These are phyloP conservation scores for Blastomyces silverae DNA, from an alignment of 2,329 filamentous ascomycete species.

Conservation along the genomic window DNA sequence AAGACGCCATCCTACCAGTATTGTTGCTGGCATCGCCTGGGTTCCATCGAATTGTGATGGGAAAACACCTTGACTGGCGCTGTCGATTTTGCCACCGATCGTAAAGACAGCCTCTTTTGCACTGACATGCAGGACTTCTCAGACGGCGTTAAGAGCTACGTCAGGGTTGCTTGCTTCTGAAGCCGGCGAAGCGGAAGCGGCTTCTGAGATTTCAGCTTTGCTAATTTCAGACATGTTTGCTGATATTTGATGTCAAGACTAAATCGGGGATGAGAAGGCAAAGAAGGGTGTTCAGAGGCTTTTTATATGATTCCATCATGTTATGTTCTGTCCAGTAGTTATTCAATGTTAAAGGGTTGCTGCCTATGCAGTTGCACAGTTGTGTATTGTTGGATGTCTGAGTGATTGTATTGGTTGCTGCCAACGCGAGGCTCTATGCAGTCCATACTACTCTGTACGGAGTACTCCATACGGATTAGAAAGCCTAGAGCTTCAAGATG, in stretches of 20 bases:
- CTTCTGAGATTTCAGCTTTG: neutral
- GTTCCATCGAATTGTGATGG: slow-evolving; percentile 5
- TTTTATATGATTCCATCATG: too few relatives aligned
- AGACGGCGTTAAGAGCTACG: neutral
- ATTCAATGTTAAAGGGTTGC: too few relatives aligned
- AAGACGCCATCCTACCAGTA: neutral
- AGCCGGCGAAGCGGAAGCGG: neutral
- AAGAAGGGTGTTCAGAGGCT: too few relatives aligned
- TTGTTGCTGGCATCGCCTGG: neutral
- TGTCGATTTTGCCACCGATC: neutral
- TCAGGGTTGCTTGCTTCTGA: neutral
- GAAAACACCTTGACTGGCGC: neutral
- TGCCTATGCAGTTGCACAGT: too few relatives aligned
- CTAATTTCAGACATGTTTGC: neutral
- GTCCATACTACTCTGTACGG: too few relatives aligned
- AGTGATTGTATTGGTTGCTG: too few relatives aligned
- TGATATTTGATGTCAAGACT: neutral
- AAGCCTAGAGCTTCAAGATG: too few relatives aligned
- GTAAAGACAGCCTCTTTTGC: neutral
- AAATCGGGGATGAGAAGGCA: too few relatives aligned
- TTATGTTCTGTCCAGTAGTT: too few relatives aligned
- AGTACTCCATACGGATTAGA: too few relatives aligned
- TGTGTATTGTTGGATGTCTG: too few relatives aligned
- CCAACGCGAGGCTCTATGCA: too few relatives aligned
- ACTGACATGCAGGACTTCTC: neutral